Percentiles rank a stretch among this genome's conserved stretches.
Conservation (phyloP, 306 rosid species). For the Dryas drummondii region DNA sequence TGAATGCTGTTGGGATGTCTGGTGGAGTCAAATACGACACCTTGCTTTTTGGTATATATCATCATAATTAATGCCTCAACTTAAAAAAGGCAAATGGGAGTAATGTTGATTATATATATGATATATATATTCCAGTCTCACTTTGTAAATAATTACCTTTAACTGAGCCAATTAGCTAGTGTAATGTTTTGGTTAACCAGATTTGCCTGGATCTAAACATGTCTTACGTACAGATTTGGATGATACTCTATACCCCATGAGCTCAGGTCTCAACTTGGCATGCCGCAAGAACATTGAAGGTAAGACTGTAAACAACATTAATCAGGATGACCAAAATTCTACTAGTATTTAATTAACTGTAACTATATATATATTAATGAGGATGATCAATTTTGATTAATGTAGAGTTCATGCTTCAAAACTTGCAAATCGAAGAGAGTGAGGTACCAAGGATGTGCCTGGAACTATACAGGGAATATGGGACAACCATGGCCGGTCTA, state of each 20-base stretch:
- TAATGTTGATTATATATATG: no score
- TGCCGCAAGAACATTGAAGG: conserved; percentile 83
- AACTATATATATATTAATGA: background rate
- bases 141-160: no score
- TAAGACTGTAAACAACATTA: conserved; percentile 9
- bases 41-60: conserved; percentile 74
- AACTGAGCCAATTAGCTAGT: no score
- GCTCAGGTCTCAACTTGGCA: conserved; percentile 66
- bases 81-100: background rate
- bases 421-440: conserved; percentile 61
- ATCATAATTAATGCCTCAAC: conserved; percentile 11
- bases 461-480: conserved; percentile 63
- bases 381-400: conserved; percentile 12
- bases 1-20: conserved; percentile 43
- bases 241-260: conserved; percentile 84
- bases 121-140: no score
- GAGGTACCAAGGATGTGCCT: conserved; percentile 74
- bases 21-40: conserved; percentile 54
- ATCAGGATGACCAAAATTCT: background rate
- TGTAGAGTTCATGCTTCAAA: conserved; percentile 67
- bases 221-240: conserved; percentile 59
- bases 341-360: background rate
- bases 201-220: background rate
- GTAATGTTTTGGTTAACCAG: no score
- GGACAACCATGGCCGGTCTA: conserved; percentile 91